Evolutionary conservation across 1,284 basidiomycete species (phyloP).

Genomic region (Cryptococcus jaspeensis): DNA sequence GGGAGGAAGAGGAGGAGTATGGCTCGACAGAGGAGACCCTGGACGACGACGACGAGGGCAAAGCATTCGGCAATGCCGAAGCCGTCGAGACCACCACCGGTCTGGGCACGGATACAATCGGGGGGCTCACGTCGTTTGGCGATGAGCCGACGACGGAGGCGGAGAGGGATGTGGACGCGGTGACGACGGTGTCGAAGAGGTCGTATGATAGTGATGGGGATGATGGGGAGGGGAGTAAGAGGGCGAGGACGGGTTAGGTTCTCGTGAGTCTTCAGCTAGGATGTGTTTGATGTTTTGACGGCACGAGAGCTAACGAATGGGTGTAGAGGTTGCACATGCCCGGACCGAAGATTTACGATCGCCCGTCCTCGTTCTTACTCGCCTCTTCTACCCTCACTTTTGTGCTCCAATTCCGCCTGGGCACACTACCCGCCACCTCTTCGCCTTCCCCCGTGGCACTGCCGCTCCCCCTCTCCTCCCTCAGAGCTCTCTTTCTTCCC

Average conservation of each 20-base stretch:
- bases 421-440: too few relatives aligned
- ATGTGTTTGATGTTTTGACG: too few relatives aligned
- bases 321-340: too few relatives aligned
- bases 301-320: neutral
- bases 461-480: too few relatives aligned
- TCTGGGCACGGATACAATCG: too few relatives aligned
- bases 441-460: too few relatives aligned
- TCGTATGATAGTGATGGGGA: conserved; percentile 5
- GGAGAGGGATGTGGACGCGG: neutral
- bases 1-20: conserved; percentile 1
- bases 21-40: conserved; percentile 6
- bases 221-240: conserved; percentile 12
- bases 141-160: neutral
- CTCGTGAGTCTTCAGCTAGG: conserved; percentile 1
- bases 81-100: too few relatives aligned
- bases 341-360: too few relatives aligned
- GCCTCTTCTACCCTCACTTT: too few relatives aligned
- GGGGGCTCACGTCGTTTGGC: neutral
- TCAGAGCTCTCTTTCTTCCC: too few relatives aligned
- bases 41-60: conserved; percentile 3
- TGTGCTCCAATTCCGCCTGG: too few relatives aligned
- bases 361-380: too few relatives aligned
- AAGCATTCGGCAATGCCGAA: neutral
- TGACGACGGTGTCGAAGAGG: conserved; percentile 1
- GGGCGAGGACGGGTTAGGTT: conserved; percentile 2